Conservation (phyloP, 345 rosid species). For the Eucalyptus pauciflora region DNA sequence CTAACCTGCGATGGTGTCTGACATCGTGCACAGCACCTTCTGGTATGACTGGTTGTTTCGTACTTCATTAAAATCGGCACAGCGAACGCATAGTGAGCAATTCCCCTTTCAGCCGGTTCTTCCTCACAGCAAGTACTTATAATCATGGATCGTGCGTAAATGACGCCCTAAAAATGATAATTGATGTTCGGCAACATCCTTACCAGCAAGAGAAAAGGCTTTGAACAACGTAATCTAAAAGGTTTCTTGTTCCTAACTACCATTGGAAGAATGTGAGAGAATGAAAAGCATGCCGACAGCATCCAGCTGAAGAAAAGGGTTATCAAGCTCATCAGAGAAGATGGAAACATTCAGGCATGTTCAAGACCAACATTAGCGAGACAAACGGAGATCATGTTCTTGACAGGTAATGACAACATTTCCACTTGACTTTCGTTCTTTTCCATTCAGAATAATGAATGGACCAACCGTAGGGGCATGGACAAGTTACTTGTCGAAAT, state of each 20-base stretch:
- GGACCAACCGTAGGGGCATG: not conserved
- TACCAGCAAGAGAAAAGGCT: not conserved
- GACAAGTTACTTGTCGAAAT: not conserved
- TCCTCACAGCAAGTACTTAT: not conserved
- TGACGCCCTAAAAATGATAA: not conserved
- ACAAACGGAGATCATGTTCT: not conserved
- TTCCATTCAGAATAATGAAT: not conserved
- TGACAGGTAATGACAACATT: not conserved
- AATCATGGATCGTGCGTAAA: not conserved
- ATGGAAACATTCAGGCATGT: not conserved
- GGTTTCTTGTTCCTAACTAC: not conserved
- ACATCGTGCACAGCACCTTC: not conserved
- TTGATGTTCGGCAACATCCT: not conserved
- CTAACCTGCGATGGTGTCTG: not conserved
- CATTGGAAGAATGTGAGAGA: not conserved
- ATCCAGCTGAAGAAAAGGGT: not conserved
- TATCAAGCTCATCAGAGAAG: not conserved
- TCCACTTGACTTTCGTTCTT: not conserved
- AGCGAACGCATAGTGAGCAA: not conserved
- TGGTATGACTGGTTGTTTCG: not conserved
- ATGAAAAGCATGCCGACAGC: not conserved
- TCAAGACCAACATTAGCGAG: not conserved
- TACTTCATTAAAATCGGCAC: not conserved
- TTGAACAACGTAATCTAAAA: not conserved
- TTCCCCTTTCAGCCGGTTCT: not conserved